Evolutionary conservation across 352 stramenopile species (phyloP).

Genomic region (Globisporangium carolinianum): DNA sequence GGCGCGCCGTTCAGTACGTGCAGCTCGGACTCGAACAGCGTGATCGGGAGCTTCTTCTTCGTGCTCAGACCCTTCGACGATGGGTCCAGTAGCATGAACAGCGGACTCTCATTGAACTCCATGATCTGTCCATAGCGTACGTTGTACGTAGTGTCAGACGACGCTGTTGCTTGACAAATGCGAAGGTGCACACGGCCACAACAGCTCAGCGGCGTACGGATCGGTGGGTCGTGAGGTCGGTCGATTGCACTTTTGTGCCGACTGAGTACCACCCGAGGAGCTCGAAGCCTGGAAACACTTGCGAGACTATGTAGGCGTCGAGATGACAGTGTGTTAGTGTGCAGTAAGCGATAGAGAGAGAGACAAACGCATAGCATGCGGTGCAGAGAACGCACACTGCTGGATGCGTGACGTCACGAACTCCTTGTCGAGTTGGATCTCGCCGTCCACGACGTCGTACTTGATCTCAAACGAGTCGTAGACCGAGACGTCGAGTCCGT

Average conservation of each 20-base stretch:
- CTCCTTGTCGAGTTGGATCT: slow-evolving; percentile 76
- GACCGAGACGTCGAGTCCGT: slow-evolving; percentile 70
- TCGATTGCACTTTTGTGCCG: slow-evolving; percentile 54
- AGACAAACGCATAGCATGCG: not conserved
- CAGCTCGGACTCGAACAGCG: slow-evolving; percentile 81
- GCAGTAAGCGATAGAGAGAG: too few relatives aligned
- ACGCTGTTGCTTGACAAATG: too few relatives aligned
- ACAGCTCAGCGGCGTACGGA: slow-evolving; percentile 24
- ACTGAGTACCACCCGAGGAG: slow-evolving; percentile 87
- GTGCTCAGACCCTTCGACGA: slow-evolving; percentile 48
- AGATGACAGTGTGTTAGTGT: too few relatives aligned
- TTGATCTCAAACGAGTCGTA: slow-evolving; percentile 88
- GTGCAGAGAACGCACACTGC: slow-evolving; percentile 48
- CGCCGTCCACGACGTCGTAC: slow-evolving; percentile 43
- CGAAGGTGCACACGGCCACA: not conserved
- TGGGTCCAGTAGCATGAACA: slow-evolving; percentile 75
- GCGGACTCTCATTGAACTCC: slow-evolving; percentile 83
- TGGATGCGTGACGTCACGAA: slow-evolving; percentile 74
- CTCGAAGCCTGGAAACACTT: slow-evolving; percentile 85
- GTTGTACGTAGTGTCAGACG: too few relatives aligned
- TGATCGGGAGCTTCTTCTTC: slow-evolving; percentile 87
- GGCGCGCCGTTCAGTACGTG: slow-evolving; percentile 78
- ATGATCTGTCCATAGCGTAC: slow-evolving; percentile 39
- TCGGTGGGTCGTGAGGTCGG: slow-evolving; percentile 70
- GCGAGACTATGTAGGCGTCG: slow-evolving; percentile 34